Evolutionary conservation across 805 yeast species (phyloP).

Genomic region (Tetrapisispora taiwanensis): DNA sequence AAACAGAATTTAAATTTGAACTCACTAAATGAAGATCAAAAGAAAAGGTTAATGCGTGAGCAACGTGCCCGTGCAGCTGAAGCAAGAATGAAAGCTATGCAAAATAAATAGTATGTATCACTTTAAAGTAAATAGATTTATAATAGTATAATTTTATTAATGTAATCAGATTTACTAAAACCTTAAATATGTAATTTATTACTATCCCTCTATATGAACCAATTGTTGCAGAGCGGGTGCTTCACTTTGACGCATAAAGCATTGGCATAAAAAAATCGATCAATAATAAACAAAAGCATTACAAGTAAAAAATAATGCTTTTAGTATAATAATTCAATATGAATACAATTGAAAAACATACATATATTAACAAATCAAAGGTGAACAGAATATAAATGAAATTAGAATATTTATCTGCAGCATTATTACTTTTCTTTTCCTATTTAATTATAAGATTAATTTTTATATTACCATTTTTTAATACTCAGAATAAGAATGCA

Average conservation of each 20-base stretch:
- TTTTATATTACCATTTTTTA: slow-evolving; percentile 14
- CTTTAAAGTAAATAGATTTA: neutral
- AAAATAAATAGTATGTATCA: neutral
- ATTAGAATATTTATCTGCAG: neutral
- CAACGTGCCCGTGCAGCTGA: slow-evolving; percentile 96
- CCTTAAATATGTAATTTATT: too few species aligned
- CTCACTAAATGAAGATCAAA: slow-evolving; percentile 65
- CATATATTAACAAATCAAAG: too few species aligned
- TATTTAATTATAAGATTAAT: slow-evolving; percentile 10
- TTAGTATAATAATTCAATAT: too few species aligned
- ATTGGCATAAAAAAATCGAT: too few species aligned
- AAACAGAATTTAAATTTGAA: slow-evolving; percentile 36
- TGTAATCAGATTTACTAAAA: too few species aligned
- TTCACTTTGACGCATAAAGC: too few species aligned
- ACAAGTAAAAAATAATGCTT: too few species aligned
- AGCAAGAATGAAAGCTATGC: slow-evolving; percentile 47
- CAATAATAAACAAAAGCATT: too few species aligned
- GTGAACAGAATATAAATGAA: neutral
- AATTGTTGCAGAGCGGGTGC: too few species aligned
- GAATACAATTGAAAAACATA: too few species aligned
- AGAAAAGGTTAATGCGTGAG: slow-evolving; percentile 75
- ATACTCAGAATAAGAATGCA: neutral
- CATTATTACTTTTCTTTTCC: slow-evolving; percentile 6
- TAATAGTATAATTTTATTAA: too few species aligned
- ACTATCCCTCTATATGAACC: too few species aligned